These are phyloP conservation scores for Phtheirospermum japonicum DNA, from an alignment of 257 asterid genomes.

Conservation along the genomic window DNA sequence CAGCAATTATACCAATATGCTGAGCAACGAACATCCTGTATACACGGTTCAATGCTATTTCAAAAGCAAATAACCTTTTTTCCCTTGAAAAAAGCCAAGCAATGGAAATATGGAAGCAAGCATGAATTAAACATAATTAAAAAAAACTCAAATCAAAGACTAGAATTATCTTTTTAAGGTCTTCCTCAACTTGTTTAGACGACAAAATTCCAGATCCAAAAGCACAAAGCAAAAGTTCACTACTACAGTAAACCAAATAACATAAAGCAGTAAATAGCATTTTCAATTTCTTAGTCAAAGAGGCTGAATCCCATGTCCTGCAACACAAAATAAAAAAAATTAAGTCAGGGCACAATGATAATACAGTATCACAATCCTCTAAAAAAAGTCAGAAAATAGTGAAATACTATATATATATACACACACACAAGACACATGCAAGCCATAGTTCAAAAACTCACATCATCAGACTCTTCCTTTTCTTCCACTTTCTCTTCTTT, in stretches of 20 bases:
- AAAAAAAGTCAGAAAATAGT: not conserved
- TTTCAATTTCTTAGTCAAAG: not conserved
- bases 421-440: not conserved
- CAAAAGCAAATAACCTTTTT: no score
- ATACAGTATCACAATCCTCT: no score
- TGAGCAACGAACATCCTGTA: no score
- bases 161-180: not conserved
- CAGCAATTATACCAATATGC: no score
- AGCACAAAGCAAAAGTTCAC: not conserved
- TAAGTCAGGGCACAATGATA: no score
- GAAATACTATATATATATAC: not conserved
- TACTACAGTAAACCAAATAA: not conserved
- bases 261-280: not conserved
- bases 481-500: conserved; percentile 12
- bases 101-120: no score
- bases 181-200: not conserved
- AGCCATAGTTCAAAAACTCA: not conserved
- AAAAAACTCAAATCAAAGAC: not conserved
- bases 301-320: conserved; percentile 10
- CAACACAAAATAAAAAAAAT: not conserved
- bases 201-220: not conserved
- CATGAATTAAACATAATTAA: not conserved
- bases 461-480: conserved; percentile 15
- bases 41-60: no score
- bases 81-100: no score